Conservation (phyloP, 768 basidiomycete species). For the Rhizopogon vinicolor region DNA sequence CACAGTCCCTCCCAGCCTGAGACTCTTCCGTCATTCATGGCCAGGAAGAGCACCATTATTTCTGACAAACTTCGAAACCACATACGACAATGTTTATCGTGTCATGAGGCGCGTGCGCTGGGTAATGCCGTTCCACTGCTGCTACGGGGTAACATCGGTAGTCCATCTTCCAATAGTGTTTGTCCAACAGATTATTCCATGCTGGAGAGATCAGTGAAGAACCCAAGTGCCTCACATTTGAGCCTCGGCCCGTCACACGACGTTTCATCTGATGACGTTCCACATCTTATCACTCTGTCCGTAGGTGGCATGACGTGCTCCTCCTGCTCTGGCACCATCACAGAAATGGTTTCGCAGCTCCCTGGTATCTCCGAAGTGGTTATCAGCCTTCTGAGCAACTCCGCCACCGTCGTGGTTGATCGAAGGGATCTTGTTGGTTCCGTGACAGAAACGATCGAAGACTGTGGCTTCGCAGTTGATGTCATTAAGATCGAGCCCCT, state of each 20-base stretch:
- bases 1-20: neutral
- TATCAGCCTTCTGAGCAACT: conserved; percentile 60
- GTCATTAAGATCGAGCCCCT: conserved; percentile 32
- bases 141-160: conserved; percentile 3
- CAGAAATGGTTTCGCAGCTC: conserved; percentile 42
- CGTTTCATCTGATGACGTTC: conserved; percentile 5
- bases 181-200: neutral
- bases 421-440: conserved; percentile 25
- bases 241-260: neutral
- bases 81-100: conserved; percentile 36
- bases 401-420: conserved; percentile 45
- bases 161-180: neutral
- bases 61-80: conserved; percentile 25
- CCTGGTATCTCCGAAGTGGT: conserved; percentile 47
- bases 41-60: conserved; percentile 1
- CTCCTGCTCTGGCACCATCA: conserved; percentile 57
- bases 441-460: conserved; percentile 39
- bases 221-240: neutral
- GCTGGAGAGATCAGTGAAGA: neutral
- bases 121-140: neutral
- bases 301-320: conserved; percentile 79
- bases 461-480: conserved; percentile 42
- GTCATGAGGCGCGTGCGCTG: conserved; percentile 26
- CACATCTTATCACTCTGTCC: conserved; percentile 42
- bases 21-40: neutral